Evolutionary conservation across 1,284 basidiomycete genomes (phyloP), one percentile per base, ranked within the genome.

Genomic region (Coniferiporia sulphurascens): DNA sequence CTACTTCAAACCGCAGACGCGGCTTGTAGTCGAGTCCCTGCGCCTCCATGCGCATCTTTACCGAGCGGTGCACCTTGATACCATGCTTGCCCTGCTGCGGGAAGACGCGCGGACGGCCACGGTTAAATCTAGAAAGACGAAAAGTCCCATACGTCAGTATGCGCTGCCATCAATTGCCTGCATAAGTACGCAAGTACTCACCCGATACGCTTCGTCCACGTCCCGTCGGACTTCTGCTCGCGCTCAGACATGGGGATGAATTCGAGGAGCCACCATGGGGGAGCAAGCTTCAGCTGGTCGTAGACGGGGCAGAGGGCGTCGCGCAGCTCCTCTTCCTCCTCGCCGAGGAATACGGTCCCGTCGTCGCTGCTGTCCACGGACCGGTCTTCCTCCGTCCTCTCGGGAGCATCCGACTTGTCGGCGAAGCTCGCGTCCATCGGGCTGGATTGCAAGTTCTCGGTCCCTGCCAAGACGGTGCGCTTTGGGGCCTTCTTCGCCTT

Each of bases 261-360:
- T 58, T 66, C 66, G n/a, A 68, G 55, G 21, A 65, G 36, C 65
- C 63, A 65, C 65, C 67, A 66, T 8, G 17, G 27, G 45, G 61
- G 60, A 41, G 52, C 38, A 22, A 58, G 19, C 44, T 60, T 52
- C 22, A 69, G 56, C 50, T 68, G 62, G 51, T 68, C 68, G 53
- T 68, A 63, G 15, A 69, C 62, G 10, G 56, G 58, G 38, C 62
- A 63, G 44, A 65, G 27, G 22, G 63, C 64, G 53, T 68, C 68
- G 41, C 60, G 62, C 52, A 65, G 53, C 35, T 66, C 56, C 21
- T 59, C 58, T 38, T 67, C 55, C 66, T 48, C 53, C 17, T 48
- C 53, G 8, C 21, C 51, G 1, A 27, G 36, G 36, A 52, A 22
- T 35, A 7, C 35, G 50, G 4, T 15, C 22, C 22, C 22, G 32